Conservation (phyloP, 805 yeast genomes). For the Candida coquimbonensis region DNA sequence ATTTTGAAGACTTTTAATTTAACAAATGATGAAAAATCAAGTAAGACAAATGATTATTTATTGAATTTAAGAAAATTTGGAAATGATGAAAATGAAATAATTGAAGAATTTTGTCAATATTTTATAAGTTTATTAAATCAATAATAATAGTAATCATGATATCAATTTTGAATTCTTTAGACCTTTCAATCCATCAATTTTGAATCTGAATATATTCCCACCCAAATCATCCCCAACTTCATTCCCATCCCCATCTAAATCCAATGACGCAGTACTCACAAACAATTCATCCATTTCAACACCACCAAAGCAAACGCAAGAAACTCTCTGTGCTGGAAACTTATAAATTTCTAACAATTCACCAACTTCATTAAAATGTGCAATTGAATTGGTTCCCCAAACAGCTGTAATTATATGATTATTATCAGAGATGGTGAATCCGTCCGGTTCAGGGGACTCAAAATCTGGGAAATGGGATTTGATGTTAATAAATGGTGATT, state of each 20-base stretch:
- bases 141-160: background rate
- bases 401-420: conserved; percentile 58
- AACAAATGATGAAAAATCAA: conserved; percentile 49
- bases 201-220: conserved; percentile 49
- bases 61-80: conserved; percentile 59
- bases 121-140: conserved; percentile 12
- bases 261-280: conserved; percentile 58
- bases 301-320: conserved; percentile 51
- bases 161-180: conserved; percentile 16
- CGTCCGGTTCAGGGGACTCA: conserved; percentile 69
- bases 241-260: conserved; percentile 32
- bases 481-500: conserved; percentile 33
- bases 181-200: conserved; percentile 31
- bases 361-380: conserved; percentile 45
- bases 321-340: conserved; percentile 54
- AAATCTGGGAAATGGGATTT: conserved; percentile 20
- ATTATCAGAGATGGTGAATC: conserved; percentile 49
- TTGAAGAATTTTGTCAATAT: conserved; percentile 57
- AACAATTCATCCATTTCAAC: conserved; percentile 44
- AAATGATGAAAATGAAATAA: conserved; percentile 52
- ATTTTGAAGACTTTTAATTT: conserved; percentile 42
- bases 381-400: conserved; percentile 52
- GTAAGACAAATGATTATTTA: conserved; percentile 55
- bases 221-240: conserved; percentile 35
- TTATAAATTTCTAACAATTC: conserved; percentile 40